Evolutionary conservation across 805 yeast genomes (phyloP).

Genomic region (Metschnikowia lunata): DNA sequence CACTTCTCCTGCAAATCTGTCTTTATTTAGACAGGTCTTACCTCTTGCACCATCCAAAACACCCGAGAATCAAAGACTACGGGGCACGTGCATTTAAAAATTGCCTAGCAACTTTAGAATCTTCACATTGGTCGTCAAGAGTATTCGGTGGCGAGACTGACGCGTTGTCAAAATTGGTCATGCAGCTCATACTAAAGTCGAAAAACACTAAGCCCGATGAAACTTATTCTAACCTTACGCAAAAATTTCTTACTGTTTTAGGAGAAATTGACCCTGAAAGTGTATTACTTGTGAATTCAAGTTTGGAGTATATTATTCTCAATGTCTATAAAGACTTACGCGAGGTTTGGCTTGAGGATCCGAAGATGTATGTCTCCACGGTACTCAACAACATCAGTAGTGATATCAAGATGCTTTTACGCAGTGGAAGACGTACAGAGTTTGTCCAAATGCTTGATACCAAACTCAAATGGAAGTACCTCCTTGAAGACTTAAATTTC

Average conservation of each 20-base stretch:
- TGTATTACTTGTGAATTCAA: slow-evolving; percentile 11
- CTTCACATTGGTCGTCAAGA: too few species aligned
- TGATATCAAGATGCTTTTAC: slow-evolving; percentile 12
- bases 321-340: slow-evolving; percentile 16
- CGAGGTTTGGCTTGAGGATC: slow-evolving; percentile 15
- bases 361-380: slow-evolving; percentile 9
- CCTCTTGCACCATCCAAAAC: slow-evolving; percentile 29
- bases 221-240: too few species aligned
- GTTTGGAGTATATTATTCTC: slow-evolving; percentile 12
- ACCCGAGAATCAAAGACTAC: slow-evolving; percentile 21
- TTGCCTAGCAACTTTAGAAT: not conserved
- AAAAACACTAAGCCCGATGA: not conserved
- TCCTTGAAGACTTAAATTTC: slow-evolving; percentile 24
- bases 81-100: slow-evolving; percentile 17
- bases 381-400: slow-evolving; percentile 8
- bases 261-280: slow-evolving; percentile 15
- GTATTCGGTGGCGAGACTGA: not conserved
- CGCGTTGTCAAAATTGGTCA: not conserved
- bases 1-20: slow-evolving; percentile 26
- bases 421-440: slow-evolving; percentile 8
- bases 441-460: slow-evolving; percentile 19
- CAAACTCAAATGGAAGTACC: slow-evolving; percentile 27
- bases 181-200: not conserved
- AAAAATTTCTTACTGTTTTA: not conserved
- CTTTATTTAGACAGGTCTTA: slow-evolving; percentile 35